phyloP scores from a whole-genome alignment of 2,329 filamentous ascomycete species.

The Cryphonectria nitschkei region DNA sequence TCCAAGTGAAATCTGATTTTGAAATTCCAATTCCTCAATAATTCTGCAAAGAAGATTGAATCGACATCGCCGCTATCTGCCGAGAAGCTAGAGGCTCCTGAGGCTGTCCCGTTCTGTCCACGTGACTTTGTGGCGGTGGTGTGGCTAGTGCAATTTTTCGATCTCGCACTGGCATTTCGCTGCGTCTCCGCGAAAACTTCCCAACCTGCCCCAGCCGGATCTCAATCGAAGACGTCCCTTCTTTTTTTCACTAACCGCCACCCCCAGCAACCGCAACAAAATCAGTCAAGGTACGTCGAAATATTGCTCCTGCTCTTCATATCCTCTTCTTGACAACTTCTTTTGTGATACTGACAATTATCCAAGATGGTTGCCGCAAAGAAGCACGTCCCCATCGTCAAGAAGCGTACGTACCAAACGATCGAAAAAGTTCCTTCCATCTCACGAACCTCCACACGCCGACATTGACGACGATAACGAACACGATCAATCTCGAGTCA shows the following conservation, averaged over 20 bases:
- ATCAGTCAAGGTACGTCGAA: constrained; percentile 29
- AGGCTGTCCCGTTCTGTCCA: background rate
- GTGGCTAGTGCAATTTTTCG: constrained; percentile 21
- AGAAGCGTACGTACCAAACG: constrained; percentile 86
- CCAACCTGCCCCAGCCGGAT: constrained; percentile 13
- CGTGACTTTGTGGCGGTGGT: constrained; percentile 20
- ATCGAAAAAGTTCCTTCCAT: constrained; percentile 28
- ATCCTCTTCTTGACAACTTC: background rate
- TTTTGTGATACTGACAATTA: constrained; percentile 20
- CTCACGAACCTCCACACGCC: constrained; percentile 16
- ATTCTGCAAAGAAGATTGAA: background rate
- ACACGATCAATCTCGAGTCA: constrained; percentile 9
- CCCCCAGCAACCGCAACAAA: constrained; percentile 27
- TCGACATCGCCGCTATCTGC: background rate
- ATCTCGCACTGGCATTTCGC: constrained; percentile 18
- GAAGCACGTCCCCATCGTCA: constrained; percentile 99
- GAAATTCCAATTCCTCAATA: background rate
- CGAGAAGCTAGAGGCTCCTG: background rate
- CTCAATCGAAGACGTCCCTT: constrained; percentile 24
- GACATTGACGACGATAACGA: constrained; percentile 9
- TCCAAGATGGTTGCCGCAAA: constrained; percentile 95
- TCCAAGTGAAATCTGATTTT: background rate
- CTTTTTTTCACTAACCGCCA: constrained; percentile 19
- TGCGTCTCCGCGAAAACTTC: constrained; percentile 19
- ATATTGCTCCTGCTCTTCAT: constrained; percentile 1